phyloP scores from a whole-genome alignment of 116 monocot species.

The Posidonia oceanica region DNA sequence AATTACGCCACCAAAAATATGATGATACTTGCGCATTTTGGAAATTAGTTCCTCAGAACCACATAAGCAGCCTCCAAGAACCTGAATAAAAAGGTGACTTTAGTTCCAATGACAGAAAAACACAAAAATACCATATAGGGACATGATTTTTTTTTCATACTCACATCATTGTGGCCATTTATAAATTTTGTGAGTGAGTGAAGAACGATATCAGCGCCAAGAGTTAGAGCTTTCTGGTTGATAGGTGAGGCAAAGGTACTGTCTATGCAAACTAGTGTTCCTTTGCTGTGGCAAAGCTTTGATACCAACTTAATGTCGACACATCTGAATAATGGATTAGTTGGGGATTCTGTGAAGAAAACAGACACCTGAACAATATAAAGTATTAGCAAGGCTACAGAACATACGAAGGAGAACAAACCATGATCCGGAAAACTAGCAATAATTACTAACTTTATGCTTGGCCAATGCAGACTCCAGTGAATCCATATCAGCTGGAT shows the following conservation, averaged over 20 bases:
- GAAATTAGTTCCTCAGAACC: slow-evolving; percentile 66
- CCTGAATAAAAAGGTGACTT: slow-evolving; percentile 30
- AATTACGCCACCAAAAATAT: slow-evolving; percentile 83
- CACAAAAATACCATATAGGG: neutral
- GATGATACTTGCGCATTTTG: slow-evolving; percentile 69
- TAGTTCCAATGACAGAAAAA: neutral
- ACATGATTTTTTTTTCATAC: slow-evolving; percentile 10
- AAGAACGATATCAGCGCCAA: slow-evolving; percentile 90
- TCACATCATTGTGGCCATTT: slow-evolving; percentile 95
- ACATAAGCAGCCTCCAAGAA: slow-evolving; percentile 90
- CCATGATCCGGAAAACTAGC: neutral
- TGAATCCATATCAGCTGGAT: slow-evolving; percentile 80
- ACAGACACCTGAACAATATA: slow-evolving; percentile 60
- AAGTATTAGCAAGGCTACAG: neutral
- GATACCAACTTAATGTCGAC: slow-evolving; percentile 81
- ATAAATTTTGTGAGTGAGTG: slow-evolving; percentile 95
- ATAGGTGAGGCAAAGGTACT: slow-evolving; percentile 92
- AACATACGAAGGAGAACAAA: neutral
- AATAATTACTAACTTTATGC: slow-evolving; percentile 42
- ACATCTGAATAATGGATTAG: slow-evolving; percentile 93
- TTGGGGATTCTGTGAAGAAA: slow-evolving; percentile 98
- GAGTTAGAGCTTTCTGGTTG: slow-evolving; percentile 82
- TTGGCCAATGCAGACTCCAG: slow-evolving; percentile 54
- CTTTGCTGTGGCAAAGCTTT: slow-evolving; percentile 78
- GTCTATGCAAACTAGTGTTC: slow-evolving; percentile 88